These are phyloP conservation scores for Vanderwaltozyma tropicalis DNA, from an alignment of 805 yeast genomes.

Conservation along the genomic window DNA sequence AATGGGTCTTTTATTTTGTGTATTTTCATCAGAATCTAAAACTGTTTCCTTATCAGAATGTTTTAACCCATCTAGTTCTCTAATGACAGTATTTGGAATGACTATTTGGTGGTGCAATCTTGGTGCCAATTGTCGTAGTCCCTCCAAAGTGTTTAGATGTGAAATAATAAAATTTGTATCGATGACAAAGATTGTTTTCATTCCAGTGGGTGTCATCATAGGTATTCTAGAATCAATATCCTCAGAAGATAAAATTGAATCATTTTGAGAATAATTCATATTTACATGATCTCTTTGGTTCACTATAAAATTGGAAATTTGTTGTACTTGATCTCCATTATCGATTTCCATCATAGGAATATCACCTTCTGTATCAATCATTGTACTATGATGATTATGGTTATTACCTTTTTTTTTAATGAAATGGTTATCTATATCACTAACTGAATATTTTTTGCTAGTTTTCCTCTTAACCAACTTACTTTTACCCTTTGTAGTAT, in stretches of 20 bases:
- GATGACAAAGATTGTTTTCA: slow-evolving; percentile 42
- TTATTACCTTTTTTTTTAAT: no score
- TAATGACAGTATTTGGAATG: slow-evolving; percentile 59
- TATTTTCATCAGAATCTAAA: slow-evolving; percentile 6
- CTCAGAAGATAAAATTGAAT: slow-evolving; percentile 1
- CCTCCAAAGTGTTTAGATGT: slow-evolving; percentile 50
- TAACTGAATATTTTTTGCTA: neutral
- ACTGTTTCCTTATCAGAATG: slow-evolving; percentile 19
- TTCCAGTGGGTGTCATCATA: slow-evolving; percentile 5
- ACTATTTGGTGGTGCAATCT: slow-evolving; percentile 42
- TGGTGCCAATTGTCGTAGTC: slow-evolving; percentile 33
- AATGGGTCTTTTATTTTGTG: slow-evolving; percentile 26
- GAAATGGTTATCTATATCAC: neutral
- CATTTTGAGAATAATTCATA: neutral
- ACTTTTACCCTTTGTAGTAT: no score
- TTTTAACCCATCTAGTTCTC: slow-evolving; percentile 80
- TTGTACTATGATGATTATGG: no score
- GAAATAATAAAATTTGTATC: slow-evolving; percentile 80
- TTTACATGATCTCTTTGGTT: slow-evolving; percentile 13
- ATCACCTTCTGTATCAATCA: slow-evolving; percentile 28
- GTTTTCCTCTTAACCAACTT: neutral
- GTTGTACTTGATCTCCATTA: slow-evolving; percentile 34
- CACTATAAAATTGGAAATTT: slow-evolving; percentile 34
- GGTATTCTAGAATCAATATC: slow-evolving; percentile 8
- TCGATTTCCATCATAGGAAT: slow-evolving; percentile 41